Conservation (phyloP, 257 asterid species). For the Schizonepeta tenuifolia region DNA sequence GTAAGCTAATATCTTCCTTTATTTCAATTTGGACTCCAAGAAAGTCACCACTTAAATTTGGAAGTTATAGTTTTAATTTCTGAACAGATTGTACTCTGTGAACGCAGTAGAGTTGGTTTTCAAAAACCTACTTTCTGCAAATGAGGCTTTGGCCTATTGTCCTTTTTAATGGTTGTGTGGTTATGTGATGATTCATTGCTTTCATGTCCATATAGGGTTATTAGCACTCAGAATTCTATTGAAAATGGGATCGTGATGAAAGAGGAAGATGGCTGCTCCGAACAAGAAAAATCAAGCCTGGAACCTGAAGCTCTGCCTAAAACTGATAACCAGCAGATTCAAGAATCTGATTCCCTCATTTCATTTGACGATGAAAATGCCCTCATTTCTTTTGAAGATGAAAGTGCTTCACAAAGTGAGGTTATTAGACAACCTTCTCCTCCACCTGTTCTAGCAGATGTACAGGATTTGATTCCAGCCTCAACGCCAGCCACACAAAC, state of each 20-base stretch:
- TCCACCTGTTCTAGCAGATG: conserved; percentile 81
- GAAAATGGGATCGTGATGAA: conserved; percentile 47
- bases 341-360: conserved; percentile 73
- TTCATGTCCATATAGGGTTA: conserved; percentile 43
- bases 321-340: conserved; percentile 47
- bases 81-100: not conserved
- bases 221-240: conserved; percentile 51
- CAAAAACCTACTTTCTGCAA: conserved; percentile 10
- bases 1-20: conserved; percentile 43
- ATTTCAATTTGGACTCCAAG: conserved; percentile 18
- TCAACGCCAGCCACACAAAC: conserved; percentile 46
- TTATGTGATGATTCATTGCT: conserved; percentile 22
- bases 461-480: conserved; percentile 76
- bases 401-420: conserved; percentile 51
- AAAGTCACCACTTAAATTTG: conserved; percentile 6
- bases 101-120: conserved; percentile 15
- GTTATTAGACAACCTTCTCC: conserved; percentile 82
- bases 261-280: conserved; percentile 49
- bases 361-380: conserved; percentile 74
- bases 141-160: conserved; percentile 20
- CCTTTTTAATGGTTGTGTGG: conserved; percentile 11
- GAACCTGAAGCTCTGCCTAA: conserved; percentile 50
- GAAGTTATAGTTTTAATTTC: conserved; percentile 8
- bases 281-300: conserved; percentile 47
- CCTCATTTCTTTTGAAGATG: conserved; percentile 81